These are phyloP conservation scores for Tetrahymena borealis DNA, from an alignment of 73 alveolate genomes.

Conservation along the genomic window DNA sequence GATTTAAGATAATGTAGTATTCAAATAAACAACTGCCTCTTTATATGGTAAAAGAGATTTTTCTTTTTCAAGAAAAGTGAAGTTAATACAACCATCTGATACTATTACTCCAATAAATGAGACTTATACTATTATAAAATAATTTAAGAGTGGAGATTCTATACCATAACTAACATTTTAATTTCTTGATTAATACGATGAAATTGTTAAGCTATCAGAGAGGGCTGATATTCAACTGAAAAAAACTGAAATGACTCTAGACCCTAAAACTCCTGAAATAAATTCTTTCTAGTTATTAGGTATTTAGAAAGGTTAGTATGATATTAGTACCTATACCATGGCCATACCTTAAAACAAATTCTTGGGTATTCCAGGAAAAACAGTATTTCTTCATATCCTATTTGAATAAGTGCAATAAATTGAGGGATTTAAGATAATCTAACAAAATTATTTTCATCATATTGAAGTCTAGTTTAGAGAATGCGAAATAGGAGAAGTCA, in stretches of 20 bases:
- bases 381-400: neutral
- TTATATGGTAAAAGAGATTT: neutral
- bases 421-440: neutral
- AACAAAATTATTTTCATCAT: neutral
- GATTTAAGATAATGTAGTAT: neutral
- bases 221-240: neutral
- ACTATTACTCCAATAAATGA: neutral
- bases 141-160: neutral
- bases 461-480: neutral
- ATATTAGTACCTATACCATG: neutral
- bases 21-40: neutral
- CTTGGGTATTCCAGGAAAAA: neutral
- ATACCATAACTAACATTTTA: neutral
- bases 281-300: neutral
- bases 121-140: neutral
- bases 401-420: neutral
- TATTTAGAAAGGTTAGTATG: neutral
- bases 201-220: neutral
- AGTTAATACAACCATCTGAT: neutral
- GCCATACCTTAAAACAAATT: neutral
- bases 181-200: neutral
- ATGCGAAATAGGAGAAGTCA: neutral
- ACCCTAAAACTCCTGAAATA: neutral
- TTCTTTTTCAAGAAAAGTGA: neutral
- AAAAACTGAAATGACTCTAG: neutral